Evolutionary conservation across 2,329 filamentous ascomycete genomes (phyloP).

Genomic region (Monilinia laxa): DNA sequence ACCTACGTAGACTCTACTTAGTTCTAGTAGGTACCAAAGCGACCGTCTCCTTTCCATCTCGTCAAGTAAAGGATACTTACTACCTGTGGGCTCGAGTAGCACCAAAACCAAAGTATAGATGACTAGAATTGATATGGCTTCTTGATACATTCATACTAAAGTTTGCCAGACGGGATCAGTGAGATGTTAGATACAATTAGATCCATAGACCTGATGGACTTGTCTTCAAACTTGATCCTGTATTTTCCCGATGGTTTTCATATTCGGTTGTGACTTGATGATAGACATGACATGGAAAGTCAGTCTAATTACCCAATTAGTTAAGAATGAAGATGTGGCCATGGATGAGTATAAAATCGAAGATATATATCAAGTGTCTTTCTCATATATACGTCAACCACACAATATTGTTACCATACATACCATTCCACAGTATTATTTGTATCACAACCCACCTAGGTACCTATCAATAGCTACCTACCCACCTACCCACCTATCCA

Average conservation of each 20-base stretch:
- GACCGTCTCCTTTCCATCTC: background rate
- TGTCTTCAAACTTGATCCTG: too few relatives aligned
- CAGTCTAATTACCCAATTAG: background rate
- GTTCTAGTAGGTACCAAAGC: background rate
- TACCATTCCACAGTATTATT: too few relatives aligned
- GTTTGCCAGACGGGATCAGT: background rate
- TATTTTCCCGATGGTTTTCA: background rate
- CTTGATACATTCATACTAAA: background rate
- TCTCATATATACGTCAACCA: background rate
- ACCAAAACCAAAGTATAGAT: background rate
- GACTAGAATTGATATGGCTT: background rate
- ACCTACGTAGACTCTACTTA: too few relatives aligned
- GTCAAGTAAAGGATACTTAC: background rate
- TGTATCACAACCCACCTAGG: too few relatives aligned
- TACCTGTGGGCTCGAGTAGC: too few relatives aligned
- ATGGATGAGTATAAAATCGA: background rate
- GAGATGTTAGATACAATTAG: background rate
- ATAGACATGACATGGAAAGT: background rate
- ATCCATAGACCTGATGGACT: background rate
- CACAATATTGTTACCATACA: background rate
- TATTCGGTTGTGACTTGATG: background rate
- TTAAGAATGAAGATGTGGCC: background rate
- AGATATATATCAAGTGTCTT: background rate
- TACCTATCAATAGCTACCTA: background rate
- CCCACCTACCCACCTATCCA: too few relatives aligned